Conservation (phyloP, 441 rosid genomes). For the Aleurites moluccanus region DNA sequence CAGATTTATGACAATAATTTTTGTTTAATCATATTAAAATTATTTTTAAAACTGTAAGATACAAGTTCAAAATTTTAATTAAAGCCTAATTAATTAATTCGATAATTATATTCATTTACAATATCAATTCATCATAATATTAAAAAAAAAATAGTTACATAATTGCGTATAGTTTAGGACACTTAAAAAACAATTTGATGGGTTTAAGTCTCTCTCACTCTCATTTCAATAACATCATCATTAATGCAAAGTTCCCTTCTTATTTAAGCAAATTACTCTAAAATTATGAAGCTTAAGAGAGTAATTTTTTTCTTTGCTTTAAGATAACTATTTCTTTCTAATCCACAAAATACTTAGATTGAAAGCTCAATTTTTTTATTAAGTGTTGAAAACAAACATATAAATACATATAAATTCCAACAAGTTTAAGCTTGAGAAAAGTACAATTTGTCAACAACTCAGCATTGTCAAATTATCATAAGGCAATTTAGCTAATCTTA, state of each 20-base stretch:
- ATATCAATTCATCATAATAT: no score
- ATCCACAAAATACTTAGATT: conserved; percentile 16
- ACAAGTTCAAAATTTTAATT: no score
- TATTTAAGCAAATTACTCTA: conserved; percentile 1
- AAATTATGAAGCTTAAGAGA: not conserved
- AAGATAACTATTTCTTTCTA: conserved; percentile 16
- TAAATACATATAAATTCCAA: not conserved
- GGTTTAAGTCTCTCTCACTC: not conserved
- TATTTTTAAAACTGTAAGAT: no score
- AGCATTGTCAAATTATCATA: not conserved
- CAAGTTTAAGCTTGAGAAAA: not conserved
- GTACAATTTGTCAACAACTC: not conserved
- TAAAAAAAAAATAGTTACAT: no score
- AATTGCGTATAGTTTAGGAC: not conserved
- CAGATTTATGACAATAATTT: no score
- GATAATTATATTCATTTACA: no score
- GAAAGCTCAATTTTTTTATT: conserved; percentile 4
- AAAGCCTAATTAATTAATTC: no score
- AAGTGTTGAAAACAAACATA: not conserved
- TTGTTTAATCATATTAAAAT: no score
- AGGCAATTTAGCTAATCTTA: not conserved
- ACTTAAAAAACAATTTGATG: not conserved
- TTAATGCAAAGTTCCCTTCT: conserved; percentile 4
- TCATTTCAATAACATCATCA: conserved; percentile 8
- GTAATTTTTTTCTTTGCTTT: conserved; percentile 22